phyloP scores from a whole-genome alignment of 2,329 filamentous ascomycete genomes.

The Trichoderma polysporum region DNA sequence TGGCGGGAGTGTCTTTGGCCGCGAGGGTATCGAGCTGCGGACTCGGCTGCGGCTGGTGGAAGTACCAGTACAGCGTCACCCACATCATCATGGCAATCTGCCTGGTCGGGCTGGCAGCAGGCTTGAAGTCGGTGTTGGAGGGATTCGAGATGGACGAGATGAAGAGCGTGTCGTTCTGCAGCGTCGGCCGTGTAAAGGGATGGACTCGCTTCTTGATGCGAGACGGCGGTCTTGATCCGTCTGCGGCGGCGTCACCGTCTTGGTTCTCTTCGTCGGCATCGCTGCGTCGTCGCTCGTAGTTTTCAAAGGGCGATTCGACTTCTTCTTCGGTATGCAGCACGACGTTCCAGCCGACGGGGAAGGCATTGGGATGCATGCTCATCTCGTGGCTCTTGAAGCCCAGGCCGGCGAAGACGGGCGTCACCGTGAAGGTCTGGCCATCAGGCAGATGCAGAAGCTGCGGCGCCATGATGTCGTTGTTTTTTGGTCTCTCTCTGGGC shows the following conservation, averaged over 20 bases:
- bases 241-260: background rate
- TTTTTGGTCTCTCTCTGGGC: background rate
- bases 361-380: conserved; percentile 65
- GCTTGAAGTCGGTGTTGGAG: conserved; percentile 74
- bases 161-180: conserved; percentile 78
- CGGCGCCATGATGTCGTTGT: conserved; percentile 34
- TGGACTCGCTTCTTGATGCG: conserved; percentile 28
- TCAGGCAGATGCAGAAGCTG: conserved; percentile 73
- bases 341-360: conserved; percentile 87
- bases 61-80: conserved; percentile 96
- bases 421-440: conserved; percentile 78
- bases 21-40: conserved; percentile 61
- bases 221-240: conserved; percentile 23
- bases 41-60: conserved; percentile 77
- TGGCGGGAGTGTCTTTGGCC: conserved; percentile 63
- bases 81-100: conserved; percentile 97
- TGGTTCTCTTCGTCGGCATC: conserved; percentile 24
- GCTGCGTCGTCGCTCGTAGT: conserved; percentile 21
- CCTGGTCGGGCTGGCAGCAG: conserved; percentile 75
- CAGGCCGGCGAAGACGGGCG: conserved; percentile 85
- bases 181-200: conserved; percentile 67
- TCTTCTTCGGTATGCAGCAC: conserved; percentile 70
- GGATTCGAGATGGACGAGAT: conserved; percentile 91
- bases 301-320: conserved; percentile 16
- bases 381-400: conserved; percentile 84